Conservation (phyloP, 139 green algal genomes). For the Zygnema circumcarinatum region DNA sequence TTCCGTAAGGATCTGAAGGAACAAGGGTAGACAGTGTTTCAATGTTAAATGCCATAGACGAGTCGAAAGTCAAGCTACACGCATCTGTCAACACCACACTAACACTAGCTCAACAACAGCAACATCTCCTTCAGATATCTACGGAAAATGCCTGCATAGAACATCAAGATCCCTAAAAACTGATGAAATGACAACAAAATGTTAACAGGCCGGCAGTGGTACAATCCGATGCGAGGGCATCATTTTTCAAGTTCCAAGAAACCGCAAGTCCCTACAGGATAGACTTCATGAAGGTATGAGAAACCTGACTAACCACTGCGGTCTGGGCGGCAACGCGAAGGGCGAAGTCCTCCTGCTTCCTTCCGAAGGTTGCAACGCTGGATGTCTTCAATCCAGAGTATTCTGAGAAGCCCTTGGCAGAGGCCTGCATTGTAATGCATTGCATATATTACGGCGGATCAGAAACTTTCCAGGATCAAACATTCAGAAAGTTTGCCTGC, state of each 20-base stretch:
- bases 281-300: too few relatives aligned
- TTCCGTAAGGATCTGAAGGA: not conserved
- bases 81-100: too few relatives aligned
- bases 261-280: too few relatives aligned
- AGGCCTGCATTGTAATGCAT: not conserved
- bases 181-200: too few relatives aligned
- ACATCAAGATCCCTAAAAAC: too few relatives aligned
- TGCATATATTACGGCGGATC: not conserved
- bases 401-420: conserved; percentile 33
- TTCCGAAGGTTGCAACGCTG: conserved; percentile 32
- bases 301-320: conserved; percentile 26
- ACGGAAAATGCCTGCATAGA: too few relatives aligned
- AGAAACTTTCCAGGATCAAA: not conserved
- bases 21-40: conserved; percentile 1
- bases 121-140: too few relatives aligned
- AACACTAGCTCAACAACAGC: too few relatives aligned
- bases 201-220: too few relatives aligned
- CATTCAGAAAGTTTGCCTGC: not conserved
- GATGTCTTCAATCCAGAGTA: conserved; percentile 48
- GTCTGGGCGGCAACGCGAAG: conserved; percentile 42
- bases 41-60: not conserved
- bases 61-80: conserved; percentile 13
- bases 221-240: too few relatives aligned
- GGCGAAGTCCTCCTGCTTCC: conserved; percentile 40
- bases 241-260: too few relatives aligned